Evolutionary conservation across 2,329 filamentous ascomycete genomes (phyloP).

Genomic region (Xylariaceae sp.): DNA sequence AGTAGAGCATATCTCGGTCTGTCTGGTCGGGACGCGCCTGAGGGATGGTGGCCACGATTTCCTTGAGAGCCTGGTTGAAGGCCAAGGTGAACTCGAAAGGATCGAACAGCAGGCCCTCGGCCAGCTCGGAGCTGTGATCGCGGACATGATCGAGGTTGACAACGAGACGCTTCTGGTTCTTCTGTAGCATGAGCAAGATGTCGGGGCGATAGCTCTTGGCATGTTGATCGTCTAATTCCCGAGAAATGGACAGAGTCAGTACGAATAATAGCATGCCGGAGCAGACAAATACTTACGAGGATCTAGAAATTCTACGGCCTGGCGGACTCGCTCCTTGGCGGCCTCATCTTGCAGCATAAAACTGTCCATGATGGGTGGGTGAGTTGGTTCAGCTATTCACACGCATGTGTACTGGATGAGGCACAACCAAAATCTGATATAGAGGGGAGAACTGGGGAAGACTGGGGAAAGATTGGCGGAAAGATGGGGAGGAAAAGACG

Average conservation of each 20-base stretch:
- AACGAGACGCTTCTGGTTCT: slow-evolving; percentile 59
- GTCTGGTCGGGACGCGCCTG: slow-evolving; percentile 73
- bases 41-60: slow-evolving; percentile 77
- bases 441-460: too few species aligned
- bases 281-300: slow-evolving; percentile 59
- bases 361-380: slow-evolving; percentile 58
- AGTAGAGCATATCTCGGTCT: slow-evolving; percentile 78
- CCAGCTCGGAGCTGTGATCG: slow-evolving; percentile 78
- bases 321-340: slow-evolving; percentile 75
- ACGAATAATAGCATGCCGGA: neutral
- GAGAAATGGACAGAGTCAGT: neutral
- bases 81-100: slow-evolving; percentile 87
- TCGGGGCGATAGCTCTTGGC: slow-evolving; percentile 79
- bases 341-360: slow-evolving; percentile 80
- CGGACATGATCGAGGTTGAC: slow-evolving; percentile 89
- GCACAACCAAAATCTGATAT: too few species aligned
- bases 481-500: too few species aligned
- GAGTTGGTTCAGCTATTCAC: neutral
- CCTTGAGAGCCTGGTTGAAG: slow-evolving; percentile 86
- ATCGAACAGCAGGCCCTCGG: slow-evolving; percentile 70
- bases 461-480: too few species aligned
- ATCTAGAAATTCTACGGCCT: slow-evolving; percentile 90
- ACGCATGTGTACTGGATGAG: too few species aligned
- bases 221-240: slow-evolving; percentile 45
- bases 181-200: slow-evolving; percentile 74